phyloP scores from a whole-genome alignment of 129 eudicot genomes.

The Helianthus tuberosus region DNA sequence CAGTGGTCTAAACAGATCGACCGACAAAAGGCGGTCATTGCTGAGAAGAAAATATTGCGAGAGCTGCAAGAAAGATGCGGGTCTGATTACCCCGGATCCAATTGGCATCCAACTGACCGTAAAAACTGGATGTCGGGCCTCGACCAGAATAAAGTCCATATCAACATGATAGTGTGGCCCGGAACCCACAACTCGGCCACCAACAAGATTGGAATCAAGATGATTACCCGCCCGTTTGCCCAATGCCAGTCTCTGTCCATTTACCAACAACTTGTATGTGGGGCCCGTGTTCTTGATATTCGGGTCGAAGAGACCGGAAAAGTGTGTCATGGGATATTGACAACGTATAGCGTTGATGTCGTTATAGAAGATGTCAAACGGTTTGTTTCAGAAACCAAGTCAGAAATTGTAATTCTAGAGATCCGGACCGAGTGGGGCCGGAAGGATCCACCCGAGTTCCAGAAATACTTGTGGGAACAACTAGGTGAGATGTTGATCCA shows the following conservation, averaged over 20 bases:
- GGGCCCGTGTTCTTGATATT: constrained; percentile 71
- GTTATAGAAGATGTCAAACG: constrained; percentile 66
- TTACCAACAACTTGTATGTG: constrained; percentile 66
- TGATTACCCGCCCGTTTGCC: constrained; percentile 77
- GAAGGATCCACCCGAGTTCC: constrained; percentile 79
- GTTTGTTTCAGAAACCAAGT: constrained; percentile 68
- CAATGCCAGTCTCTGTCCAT: constrained; percentile 78
- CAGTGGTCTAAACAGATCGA: constrained; percentile 57
- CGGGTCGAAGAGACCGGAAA: constrained; percentile 75
- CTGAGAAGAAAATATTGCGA: constrained; percentile 52
- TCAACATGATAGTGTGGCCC: constrained; percentile 89
- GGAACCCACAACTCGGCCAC: constrained; percentile 95
- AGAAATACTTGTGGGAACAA: constrained; percentile 60
- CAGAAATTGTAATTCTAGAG: constrained; percentile 78
- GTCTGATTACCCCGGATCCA: constrained; percentile 60
- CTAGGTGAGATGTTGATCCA: constrained; percentile 75
- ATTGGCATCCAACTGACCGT: constrained; percentile 52
- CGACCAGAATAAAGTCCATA: constrained; percentile 23
- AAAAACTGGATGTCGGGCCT: constrained; percentile 56
- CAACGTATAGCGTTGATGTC: constrained; percentile 59
- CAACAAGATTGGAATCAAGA: constrained; percentile 67
- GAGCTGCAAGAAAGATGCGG: constrained; percentile 47
- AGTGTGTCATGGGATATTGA: constrained; percentile 78
- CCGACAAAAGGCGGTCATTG: constrained; percentile 43
- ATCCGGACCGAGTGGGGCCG: constrained; percentile 85